These are phyloP conservation scores for Paspalum notatum DNA, from an alignment of 176 grass and related monocot genomes.

Conservation along the genomic window DNA sequence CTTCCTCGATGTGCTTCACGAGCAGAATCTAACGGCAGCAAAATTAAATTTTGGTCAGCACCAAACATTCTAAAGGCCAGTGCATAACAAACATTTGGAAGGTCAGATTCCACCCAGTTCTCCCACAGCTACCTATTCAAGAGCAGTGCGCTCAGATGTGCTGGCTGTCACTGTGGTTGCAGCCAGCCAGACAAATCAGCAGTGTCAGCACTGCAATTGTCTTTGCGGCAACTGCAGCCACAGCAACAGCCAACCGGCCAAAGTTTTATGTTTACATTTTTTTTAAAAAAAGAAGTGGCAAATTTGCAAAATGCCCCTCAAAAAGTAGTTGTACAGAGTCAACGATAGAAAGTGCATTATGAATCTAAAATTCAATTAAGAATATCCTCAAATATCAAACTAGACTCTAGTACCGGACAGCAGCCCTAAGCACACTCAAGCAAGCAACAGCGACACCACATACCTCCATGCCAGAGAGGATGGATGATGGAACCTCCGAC, in stretches of 20 bases:
- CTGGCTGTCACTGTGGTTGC: too few relatives aligned
- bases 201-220: too few relatives aligned
- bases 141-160: too few relatives aligned
- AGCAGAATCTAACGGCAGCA: conserved; percentile 68
- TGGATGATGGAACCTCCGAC: conserved; percentile 76
- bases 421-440: background rate
- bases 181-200: too few relatives aligned
- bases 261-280: background rate
- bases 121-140: background rate
- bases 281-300: too few relatives aligned
- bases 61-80: background rate
- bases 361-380: background rate
- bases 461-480: conserved; percentile 94
- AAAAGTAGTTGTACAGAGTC: too few relatives aligned
- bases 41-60: conserved; percentile 29
- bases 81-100: background rate
- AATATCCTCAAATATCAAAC: background rate
- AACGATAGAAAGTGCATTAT: background rate
- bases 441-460: conserved; percentile 17
- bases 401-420: background rate
- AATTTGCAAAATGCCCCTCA: background rate
- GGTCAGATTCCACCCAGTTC: background rate
- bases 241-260: too few relatives aligned
- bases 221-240: too few relatives aligned
- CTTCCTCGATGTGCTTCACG: conserved; percentile 94